A percentile compares a stretch with the other conserved stretches of the same genome.
Evolutionary conservation across 768 basidiomycete genomes (phyloP).

Genomic region (Naganishia kalamii): DNA sequence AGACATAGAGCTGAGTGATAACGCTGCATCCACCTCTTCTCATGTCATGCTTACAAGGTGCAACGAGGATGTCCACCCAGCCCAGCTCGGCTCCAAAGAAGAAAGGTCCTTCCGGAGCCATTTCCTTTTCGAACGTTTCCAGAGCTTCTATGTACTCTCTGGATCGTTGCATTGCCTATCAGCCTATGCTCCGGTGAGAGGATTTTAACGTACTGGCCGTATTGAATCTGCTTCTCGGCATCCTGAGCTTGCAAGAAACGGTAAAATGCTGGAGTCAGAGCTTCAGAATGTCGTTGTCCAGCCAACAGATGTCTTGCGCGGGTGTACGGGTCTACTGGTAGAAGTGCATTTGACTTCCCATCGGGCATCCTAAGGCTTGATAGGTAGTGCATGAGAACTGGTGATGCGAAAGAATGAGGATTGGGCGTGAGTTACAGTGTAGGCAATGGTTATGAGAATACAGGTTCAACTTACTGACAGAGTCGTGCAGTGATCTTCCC

Average conservation of each 20-base stretch:
- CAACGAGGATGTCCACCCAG: constrained; percentile 19
- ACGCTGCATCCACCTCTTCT: too few species aligned
- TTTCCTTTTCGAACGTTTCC: constrained; percentile 16
- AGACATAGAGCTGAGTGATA: background rate
- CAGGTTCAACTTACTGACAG: constrained; percentile 5
- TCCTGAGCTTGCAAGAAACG: constrained; percentile 19
- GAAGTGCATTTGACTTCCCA: background rate
- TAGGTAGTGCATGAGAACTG: constrained; percentile 20
- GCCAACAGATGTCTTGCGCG: constrained; percentile 1
- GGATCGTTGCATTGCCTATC: background rate
- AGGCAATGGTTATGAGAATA: too few species aligned
- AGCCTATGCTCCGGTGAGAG: background rate
- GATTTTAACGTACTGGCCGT: constrained; percentile 6
- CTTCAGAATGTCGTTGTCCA: constrained; percentile 14
- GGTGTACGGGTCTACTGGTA: constrained; percentile 2
- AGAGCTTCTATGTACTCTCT: constrained; percentile 17
- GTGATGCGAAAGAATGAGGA: background rate
- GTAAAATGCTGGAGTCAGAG: constrained; percentile 16
- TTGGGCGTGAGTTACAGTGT: background rate
- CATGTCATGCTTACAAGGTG: background rate
- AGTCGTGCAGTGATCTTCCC: constrained; percentile 15
- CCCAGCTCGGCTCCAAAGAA: constrained; percentile 13
- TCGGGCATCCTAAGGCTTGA: background rate
- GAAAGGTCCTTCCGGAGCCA: constrained; percentile 9
- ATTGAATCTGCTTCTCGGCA: constrained; percentile 19